Percentiles rank a stretch among this genome's conserved stretches.
Evolutionary conservation across 225 moss, liverwort and hornwort species (phyloP).

Genomic region (Thuidium tamariscinum): DNA sequence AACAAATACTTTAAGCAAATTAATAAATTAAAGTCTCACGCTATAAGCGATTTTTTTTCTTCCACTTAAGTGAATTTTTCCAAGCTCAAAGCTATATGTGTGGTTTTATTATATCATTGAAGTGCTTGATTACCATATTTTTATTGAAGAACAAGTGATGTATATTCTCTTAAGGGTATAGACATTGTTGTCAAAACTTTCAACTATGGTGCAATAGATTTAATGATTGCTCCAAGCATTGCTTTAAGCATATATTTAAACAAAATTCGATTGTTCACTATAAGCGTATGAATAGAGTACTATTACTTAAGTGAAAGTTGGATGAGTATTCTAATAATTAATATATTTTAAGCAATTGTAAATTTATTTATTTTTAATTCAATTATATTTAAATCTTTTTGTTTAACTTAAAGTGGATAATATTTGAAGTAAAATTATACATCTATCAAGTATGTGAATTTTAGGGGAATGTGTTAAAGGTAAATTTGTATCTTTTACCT

Average conservation of each 20-base stretch:
- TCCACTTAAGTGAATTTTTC: background rate
- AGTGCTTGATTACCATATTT: background rate
- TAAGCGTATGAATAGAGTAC: background rate
- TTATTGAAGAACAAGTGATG: background rate
- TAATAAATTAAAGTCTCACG: background rate
- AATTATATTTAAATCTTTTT: too few relatives aligned
- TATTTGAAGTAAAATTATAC: background rate
- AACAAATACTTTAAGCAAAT: background rate
- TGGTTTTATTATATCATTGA: background rate
- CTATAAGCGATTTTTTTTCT: background rate
- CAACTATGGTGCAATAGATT: too few relatives aligned
- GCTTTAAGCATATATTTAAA: background rate
- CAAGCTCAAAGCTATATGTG: background rate
- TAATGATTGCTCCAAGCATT: background rate
- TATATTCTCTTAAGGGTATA: background rate
- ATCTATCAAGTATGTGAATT: background rate
- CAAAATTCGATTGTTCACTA: fast-evolving
- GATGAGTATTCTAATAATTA: background rate
- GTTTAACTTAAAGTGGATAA: too few relatives aligned
- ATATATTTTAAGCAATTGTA: background rate
- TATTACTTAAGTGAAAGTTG: background rate
- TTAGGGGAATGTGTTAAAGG: fast-evolving
- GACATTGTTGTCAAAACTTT: background rate
- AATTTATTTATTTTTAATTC: background rate
- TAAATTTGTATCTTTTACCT: background rate